Evolutionary conservation across 208 protist genomes (phyloP).

Genomic region (Leishmania major): DNA sequence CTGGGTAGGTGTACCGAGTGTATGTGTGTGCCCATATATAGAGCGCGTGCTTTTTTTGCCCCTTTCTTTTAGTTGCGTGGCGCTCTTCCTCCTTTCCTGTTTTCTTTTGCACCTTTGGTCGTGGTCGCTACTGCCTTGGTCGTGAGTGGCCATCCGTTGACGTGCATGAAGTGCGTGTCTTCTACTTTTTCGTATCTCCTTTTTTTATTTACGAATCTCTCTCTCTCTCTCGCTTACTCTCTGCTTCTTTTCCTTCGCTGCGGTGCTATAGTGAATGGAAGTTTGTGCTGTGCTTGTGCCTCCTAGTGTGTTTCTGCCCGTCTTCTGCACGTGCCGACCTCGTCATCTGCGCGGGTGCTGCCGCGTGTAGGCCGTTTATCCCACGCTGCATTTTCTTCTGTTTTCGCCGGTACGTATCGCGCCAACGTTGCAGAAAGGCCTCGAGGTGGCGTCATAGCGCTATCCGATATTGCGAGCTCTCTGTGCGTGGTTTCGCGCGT

Average conservation of each 20-base stretch:
- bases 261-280: not conserved
- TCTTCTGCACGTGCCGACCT: not conserved
- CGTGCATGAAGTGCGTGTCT: not conserved
- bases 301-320: not conserved
- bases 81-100: not conserved
- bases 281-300: not conserved
- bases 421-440: not conserved
- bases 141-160: not conserved
- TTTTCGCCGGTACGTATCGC: not conserved
- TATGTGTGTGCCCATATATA: not conserved
- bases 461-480: not conserved
- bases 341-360: not conserved
- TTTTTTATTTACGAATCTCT: not conserved
- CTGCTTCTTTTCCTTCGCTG: constrained; percentile 14
- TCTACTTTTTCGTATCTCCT: not conserved
- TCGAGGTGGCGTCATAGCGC: not conserved
- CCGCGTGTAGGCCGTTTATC: not conserved
- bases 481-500: not conserved
- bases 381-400: not conserved
- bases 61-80: not conserved
- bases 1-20: not conserved
- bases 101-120: not conserved
- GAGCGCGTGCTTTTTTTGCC: not conserved
- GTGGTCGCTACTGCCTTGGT: not conserved
- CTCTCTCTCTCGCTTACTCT: not conserved